Evolutionary conservation across 495 filamentous ascomycete species (phyloP), one percentile per base, ranked within the genome.

Genomic region (Cladorrhinum samala): DNA sequence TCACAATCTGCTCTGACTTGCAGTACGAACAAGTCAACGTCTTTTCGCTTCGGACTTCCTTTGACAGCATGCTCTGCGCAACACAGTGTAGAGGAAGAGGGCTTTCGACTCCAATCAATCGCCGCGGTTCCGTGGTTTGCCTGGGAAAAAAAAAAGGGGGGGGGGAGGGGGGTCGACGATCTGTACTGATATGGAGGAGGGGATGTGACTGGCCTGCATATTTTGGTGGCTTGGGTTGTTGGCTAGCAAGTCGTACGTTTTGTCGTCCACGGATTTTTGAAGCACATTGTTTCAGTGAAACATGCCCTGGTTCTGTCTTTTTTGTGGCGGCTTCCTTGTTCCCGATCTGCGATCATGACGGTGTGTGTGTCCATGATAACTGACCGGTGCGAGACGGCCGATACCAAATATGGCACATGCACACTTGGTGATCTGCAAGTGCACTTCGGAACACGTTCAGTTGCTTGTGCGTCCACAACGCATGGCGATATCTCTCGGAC

Each of bases 201-300:
- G 30, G n/a, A 41, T 41, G 39, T 41, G 39, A 41, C 39, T 41
- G 39, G 39, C n/a, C 39, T 41, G 39, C 39, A 41, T 41, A 18
- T 41, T n/a, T 17, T 5, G 5, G 39, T 41, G 39, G 39, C 39
- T 41, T 41, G 39, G 13, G 39, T 4, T 3, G 39, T 37, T 37
- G 30, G 30, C 30, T 6, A 14, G 30, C 30, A 37, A 37, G n/a
- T n/a, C n/a, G n/a, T n/a, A n/a, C n/a, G n/a, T n/a, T n/a, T n/a
- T n/a, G n/a, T n/a, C n/a, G n/a, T n/a, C 30, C 7, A 37, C 30
- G 30, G 14, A 37, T 14, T 37, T 14, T 14, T 37, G 39, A 17
- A 5, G 39, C 4, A 14, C 4, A 14, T 18, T n/a, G 17, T 4
- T 5, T 5, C 39, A 4, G 17, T 18, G 11, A 14, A 41, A 41